Base-by-base conservation (phyloP, 83 land plant species). In the Diphasiastrum complanatum region DNA sequence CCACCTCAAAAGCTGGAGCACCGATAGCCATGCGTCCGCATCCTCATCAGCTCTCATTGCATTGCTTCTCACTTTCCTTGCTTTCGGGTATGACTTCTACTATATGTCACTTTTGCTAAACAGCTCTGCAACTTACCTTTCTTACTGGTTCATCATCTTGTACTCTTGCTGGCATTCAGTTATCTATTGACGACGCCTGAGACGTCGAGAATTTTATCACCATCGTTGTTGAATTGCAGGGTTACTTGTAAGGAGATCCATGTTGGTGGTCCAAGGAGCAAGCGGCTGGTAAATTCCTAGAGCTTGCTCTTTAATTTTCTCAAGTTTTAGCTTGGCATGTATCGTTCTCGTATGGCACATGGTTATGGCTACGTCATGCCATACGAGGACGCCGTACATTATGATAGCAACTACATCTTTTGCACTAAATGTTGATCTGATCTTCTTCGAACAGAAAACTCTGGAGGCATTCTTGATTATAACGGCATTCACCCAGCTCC, bases 191-290 rank as follows among this genome's bases (percentile, higher is more conserved):
- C 14, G 22, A 4, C 4, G n/a, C 29, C 0, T 62, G 2, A 0
- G 23, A 8, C 32, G 29, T 33, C 33, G 0, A 14, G n/a, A 8
- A 5, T 12, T 32, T 19, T 47, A 47, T 43, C 24, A 28, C n/a
- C 6, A 33, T 3, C 2, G n/a, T 32, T 47, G 6, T 19, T 53
- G n/a, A 12, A 0, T 1, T 49, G 27, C 71, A 83, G 87, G 63
- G 31, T 85, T 55, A 83, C 89, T 2, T 82, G 86, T 70, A 85
- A 85, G 77, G 70, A 85, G 52, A 85, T 85, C 40, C 55, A 71
- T 65, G 12, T 79, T 14, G 51, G 53, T 2, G 76, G 81, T 16
- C 14, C 70, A 67, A 54, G 84, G 41, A 83, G 87, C n/a, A 75
- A 81, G 80, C 65, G 81, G 33, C 72, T 85, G 47, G 81, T 78